Percentiles rank a stretch among this genome's conserved stretches.
Conservation (phyloP, 176 grass and related monocot species). For the Elaeis guineensis region DNA sequence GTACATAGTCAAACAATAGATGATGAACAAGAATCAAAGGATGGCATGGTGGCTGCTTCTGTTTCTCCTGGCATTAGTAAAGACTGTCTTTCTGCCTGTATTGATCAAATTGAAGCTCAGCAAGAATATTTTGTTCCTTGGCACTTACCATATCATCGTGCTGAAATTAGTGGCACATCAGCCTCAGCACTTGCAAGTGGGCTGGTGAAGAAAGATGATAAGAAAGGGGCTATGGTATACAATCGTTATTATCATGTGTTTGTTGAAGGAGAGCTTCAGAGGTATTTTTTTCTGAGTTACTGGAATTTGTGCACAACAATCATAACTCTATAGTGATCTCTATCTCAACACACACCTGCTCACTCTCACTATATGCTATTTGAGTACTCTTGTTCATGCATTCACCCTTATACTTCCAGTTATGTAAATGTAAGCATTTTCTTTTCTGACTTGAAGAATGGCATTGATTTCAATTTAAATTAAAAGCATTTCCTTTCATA, state of each 20-base stretch:
- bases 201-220: slow-evolving; percentile 86
- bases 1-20: slow-evolving; percentile 21
- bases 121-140: slow-evolving; percentile 99
- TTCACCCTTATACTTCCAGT: too few species aligned
- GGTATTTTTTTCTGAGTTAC: slow-evolving; percentile 24
- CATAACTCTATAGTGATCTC: too few species aligned
- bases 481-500: too few species aligned
- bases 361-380: too few species aligned
- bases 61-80: background rate
- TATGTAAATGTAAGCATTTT: too few species aligned
- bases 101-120: slow-evolving; percentile 34
- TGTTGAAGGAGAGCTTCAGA: slow-evolving; percentile 91
- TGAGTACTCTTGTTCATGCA: too few species aligned
- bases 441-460: too few species aligned
- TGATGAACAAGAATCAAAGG: slow-evolving; percentile 20
- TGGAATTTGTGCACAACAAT: too few species aligned
- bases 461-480: too few species aligned
- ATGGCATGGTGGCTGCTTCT: slow-evolving; percentile 2
- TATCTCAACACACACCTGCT: too few species aligned
- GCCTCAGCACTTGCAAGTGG: slow-evolving; percentile 69
- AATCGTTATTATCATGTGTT: slow-evolving; percentile 96
- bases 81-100: background rate
- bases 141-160: slow-evolving; percentile 92
- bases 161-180: slow-evolving; percentile 81
- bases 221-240: slow-evolving; percentile 83